Evolutionary conservation across 2,329 filamentous ascomycete genomes (phyloP).

Genomic region (Exserohilum rostratum): DNA sequence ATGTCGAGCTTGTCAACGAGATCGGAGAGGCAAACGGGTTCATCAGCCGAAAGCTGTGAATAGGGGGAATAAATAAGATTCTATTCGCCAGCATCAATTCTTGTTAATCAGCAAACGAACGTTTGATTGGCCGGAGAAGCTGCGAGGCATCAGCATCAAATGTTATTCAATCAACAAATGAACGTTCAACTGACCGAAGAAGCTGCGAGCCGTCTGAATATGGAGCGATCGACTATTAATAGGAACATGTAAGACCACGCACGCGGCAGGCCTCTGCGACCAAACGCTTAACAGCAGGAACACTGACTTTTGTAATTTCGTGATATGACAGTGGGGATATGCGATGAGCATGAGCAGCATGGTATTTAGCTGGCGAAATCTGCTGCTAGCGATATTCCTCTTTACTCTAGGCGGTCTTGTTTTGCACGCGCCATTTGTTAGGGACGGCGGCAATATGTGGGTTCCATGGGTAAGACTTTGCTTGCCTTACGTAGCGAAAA

Average conservation of each 20-base stretch:
- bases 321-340: slow-evolving; percentile 1
- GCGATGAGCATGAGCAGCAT: slow-evolving; percentile 6
- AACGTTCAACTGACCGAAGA: background rate
- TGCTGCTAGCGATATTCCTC: slow-evolving; percentile 11
- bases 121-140: too few relatives aligned
- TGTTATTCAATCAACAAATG: background rate
- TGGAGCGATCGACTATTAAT: slow-evolving; percentile 17
- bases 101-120: too few relatives aligned
- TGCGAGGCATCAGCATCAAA: background rate
- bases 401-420: background rate
- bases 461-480: slow-evolving; percentile 14
- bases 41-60: too few relatives aligned
- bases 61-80: too few relatives aligned
- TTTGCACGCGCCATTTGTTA: background rate
- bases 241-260: slow-evolving; percentile 4
- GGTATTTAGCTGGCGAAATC: slow-evolving; percentile 16
- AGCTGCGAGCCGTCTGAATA: background rate
- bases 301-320: slow-evolving; percentile 12
- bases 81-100: too few relatives aligned
- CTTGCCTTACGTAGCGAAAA: background rate
- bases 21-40: too few relatives aligned
- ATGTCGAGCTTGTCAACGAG: too few relatives aligned
- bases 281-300: slow-evolving; percentile 1
- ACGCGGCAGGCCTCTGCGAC: slow-evolving; percentile 15
- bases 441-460: slow-evolving; percentile 15